A percentile compares a stretch with the other conserved stretches of the same genome.
Evolutionary conservation across 73 alveolate species (phyloP).

Genomic region (Blepharisma japonicum): DNA sequence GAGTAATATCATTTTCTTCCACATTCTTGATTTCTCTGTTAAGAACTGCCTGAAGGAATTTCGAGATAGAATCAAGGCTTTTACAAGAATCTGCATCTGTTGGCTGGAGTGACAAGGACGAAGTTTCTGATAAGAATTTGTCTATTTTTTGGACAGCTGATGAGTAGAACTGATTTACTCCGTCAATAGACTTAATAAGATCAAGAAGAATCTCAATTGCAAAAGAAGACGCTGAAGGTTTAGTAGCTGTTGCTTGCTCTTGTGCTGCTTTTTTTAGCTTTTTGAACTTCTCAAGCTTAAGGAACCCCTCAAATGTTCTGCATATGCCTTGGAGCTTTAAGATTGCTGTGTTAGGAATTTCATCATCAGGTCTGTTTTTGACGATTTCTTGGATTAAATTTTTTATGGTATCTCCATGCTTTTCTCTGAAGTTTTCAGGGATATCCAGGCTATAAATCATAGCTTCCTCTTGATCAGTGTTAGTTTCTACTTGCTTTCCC

Average conservation of each 20-base stretch:
- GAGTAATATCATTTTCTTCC: too few species aligned
- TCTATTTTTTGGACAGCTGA: neutral
- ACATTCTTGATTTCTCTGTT: too few species aligned
- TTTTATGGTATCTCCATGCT: neutral
- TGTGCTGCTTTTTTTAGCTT: neutral
- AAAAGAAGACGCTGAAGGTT: neutral
- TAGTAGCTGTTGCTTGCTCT: neutral
- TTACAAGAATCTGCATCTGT: too few species aligned
- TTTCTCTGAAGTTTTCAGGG: neutral
- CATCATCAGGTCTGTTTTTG: neutral
- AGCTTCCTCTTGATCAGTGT: slow-evolving; percentile 10
- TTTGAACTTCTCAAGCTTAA: neutral
- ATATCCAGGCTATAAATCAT: neutral
- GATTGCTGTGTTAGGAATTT: neutral
- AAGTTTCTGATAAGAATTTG: too few species aligned
- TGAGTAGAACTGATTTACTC: neutral
- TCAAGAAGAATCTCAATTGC: neutral
- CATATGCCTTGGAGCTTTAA: neutral
- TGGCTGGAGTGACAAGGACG: too few species aligned
- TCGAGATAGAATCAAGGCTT: too few species aligned
- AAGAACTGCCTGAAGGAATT: too few species aligned
- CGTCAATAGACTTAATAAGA: neutral
- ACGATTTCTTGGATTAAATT: neutral
- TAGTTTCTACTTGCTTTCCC: neutral
- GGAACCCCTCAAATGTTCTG: neutral